These are phyloP conservation scores for Aspergillus awamori DNA, from an alignment of 2,329 filamentous ascomycete species.

Conservation along the genomic window DNA sequence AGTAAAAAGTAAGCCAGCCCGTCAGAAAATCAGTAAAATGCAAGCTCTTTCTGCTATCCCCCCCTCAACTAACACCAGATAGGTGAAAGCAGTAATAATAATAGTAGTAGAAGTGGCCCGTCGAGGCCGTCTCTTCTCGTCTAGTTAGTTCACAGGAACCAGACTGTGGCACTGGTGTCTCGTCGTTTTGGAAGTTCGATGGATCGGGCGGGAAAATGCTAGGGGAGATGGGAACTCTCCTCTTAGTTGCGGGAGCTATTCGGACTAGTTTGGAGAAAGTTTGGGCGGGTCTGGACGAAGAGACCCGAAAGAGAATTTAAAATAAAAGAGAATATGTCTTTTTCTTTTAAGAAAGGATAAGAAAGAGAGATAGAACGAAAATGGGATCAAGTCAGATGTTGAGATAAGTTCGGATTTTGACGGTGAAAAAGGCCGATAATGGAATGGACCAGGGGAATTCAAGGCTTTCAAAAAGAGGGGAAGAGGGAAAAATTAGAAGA, in stretches of 20 bases:
- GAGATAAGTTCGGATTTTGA: too few relatives aligned
- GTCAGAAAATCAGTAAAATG: too few relatives aligned
- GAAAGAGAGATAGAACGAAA: too few relatives aligned
- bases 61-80: not conserved
- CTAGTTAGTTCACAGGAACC: not conserved
- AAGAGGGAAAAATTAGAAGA: too few relatives aligned
- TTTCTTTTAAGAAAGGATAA: too few relatives aligned
- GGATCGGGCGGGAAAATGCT: conserved; percentile 15
- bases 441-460: too few relatives aligned
- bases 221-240: conserved; percentile 8
- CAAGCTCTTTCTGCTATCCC: too few relatives aligned
- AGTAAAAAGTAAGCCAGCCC: not conserved
- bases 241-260: conserved; percentile 22
- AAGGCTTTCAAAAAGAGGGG: too few relatives aligned
- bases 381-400: too few relatives aligned
- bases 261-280: conserved; percentile 9
- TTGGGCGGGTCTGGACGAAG: conserved; percentile 10
- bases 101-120: not conserved
- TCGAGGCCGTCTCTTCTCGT: not conserved
- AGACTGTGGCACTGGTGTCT: not conserved
- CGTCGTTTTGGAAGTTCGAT: conserved; percentile 2
- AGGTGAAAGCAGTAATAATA: not conserved
- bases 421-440: too few relatives aligned
- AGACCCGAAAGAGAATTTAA: not conserved
- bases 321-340: not conserved